Evolutionary conservation across 148 eudicot genomes (phyloP), one percentile per base, ranked within the genome.

Genomic region (Cornus controversa): DNA sequence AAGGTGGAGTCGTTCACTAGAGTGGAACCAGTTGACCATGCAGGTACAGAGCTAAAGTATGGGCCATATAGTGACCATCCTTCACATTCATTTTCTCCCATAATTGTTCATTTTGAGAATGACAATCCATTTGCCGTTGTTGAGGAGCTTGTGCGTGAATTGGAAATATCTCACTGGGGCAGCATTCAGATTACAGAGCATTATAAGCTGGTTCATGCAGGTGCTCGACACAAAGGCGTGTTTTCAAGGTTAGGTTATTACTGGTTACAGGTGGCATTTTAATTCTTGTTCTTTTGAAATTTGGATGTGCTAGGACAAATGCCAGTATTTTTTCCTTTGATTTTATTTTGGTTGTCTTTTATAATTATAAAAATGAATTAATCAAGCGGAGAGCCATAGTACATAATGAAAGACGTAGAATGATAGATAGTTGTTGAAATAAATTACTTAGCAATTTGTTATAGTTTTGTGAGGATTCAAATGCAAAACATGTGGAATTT

Each of bases 151-250:
- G 85, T 90, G 77, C 97, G 99, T 76, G 97, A 93, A 78, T 76
- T 96, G 73, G 99, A 96, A 80, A 86, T 96, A 73, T 96, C 99
- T 83, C 99, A 96, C 37, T 93, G 99, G 98, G 98, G 99, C 26
- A 96, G 90, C 82, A 47, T 96, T 66, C 98, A 90, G 81, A 86
- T 96, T 25, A 93, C 88, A 22, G 99, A 96, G 79, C 89, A 84
- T 74, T 96, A 93, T 84, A 89, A 77, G 71, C 79, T 96, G 85
- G 92, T 81, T 82, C 93, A 96, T 88, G 94, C 84, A 69, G 99
- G 99, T 80, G 99, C 99, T 75, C 86, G 87, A 68, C 94, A 93
- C 70, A 96, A 90, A 88, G 99, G 99, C 71, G 90, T 84, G 70
- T 96, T 96, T 86, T 96, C 99, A 81, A 93, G 99, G 99, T 96